Evolutionary conservation across 495 filamentous ascomycete species (phyloP).

Genomic region (Neurospora tetrasperma): DNA sequence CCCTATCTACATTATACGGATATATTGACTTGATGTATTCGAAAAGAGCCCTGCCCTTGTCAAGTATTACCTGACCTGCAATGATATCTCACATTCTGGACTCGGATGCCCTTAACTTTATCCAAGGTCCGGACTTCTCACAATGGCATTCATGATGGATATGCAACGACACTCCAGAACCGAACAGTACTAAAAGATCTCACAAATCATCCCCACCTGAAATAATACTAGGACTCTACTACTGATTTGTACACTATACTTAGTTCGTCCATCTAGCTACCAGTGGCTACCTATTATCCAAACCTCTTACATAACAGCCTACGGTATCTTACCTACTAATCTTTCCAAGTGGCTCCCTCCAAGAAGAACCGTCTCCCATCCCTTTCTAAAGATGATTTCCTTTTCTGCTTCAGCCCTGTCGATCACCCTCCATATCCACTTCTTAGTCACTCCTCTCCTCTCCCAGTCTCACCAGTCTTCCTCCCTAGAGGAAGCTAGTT

Average conservation of each 20-base stretch:
- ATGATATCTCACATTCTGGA: not conserved
- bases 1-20: not conserved
- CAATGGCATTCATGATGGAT: not conserved
- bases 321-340: not conserved
- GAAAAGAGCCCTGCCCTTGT: not conserved
- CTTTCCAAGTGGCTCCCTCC: not conserved
- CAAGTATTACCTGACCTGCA: not conserved
- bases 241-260: not conserved
- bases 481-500: not conserved
- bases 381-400: not conserved
- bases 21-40: not conserved
- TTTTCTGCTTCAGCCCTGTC: slow-evolving; percentile 19
- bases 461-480: not conserved
- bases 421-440: slow-evolving; percentile 9
- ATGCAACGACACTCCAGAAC: too few species aligned
- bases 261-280: not conserved
- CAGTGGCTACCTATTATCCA: not conserved
- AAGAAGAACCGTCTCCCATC: not conserved
- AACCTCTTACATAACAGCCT: not conserved
- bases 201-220: not conserved
- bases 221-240: not conserved
- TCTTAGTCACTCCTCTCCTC: not conserved
- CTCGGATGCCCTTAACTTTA: not conserved
- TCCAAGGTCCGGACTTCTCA: not conserved
- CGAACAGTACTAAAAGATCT: not conserved